These are phyloP conservation scores for Phyllostachys edulis DNA, from an alignment of 176 grass and related monocot species.

Conservation along the genomic window DNA sequence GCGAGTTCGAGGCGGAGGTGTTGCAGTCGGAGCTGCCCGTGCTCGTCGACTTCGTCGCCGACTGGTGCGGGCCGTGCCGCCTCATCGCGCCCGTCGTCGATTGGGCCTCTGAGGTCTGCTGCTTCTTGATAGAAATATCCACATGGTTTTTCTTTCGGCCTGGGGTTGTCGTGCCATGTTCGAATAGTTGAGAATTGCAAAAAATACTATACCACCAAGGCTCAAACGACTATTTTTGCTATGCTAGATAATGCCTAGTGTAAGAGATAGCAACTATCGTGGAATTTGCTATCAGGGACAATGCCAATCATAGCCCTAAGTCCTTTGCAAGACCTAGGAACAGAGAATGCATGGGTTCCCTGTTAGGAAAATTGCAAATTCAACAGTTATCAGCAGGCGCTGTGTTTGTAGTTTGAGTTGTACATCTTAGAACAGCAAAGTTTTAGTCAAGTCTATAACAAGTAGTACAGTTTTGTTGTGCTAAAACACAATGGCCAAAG, in stretches of 20 bases:
- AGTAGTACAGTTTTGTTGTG: not conserved
- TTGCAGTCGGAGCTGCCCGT: constrained; percentile 80
- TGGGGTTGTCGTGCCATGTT: not conserved
- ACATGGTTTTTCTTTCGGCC: not conserved
- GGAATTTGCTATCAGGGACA: not conserved
- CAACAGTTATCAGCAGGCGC: not conserved
- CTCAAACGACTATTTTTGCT: not conserved
- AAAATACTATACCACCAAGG: not conserved
- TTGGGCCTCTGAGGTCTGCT: constrained; percentile 71
- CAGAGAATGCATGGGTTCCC: not conserved
- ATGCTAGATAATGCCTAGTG: not conserved
- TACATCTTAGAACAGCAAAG: not conserved
- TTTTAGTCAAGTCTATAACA: not conserved
- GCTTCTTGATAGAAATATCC: not conserved
- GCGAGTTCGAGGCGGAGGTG: constrained; percentile 73
- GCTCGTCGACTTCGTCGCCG: constrained; percentile 94
- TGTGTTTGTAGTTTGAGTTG: not conserved
- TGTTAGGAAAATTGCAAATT: not conserved
- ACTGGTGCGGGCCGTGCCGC: constrained; percentile 97
- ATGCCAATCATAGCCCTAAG: not conserved
- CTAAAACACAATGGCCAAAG: not conserved
- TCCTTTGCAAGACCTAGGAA: not conserved
- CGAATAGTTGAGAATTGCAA: not conserved
- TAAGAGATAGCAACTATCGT: not conserved
- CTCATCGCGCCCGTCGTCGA: constrained; percentile 79